Evolutionary conservation across 192 early-diverging fungal species (phyloP).

Genomic region (Coemansia sp.): DNA sequence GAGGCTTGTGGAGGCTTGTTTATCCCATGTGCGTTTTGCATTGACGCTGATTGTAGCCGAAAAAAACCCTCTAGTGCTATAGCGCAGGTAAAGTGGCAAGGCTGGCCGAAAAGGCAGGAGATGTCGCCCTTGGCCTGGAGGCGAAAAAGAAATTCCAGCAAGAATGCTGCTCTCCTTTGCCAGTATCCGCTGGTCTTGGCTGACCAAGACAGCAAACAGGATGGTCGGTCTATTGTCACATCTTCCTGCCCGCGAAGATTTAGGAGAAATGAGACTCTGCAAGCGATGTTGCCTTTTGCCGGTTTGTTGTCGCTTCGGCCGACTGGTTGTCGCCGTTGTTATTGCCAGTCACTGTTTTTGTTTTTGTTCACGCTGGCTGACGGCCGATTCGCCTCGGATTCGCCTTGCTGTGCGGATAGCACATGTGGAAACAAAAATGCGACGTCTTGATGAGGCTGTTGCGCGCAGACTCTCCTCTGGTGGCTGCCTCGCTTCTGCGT

Average conservation of each 20-base stretch:
- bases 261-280: neutral
- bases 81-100: neutral
- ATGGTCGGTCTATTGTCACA: neutral
- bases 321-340: neutral
- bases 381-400: neutral
- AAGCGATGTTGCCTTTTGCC: neutral
- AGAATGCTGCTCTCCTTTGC: too few relatives aligned
- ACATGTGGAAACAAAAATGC: neutral
- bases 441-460: neutral
- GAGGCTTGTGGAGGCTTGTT: slow-evolving; percentile 11
- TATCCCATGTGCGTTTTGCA: slow-evolving; percentile 5
- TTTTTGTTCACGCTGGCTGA: neutral
- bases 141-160: too few relatives aligned
- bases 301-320: neutral
- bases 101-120: neutral
- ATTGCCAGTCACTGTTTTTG: neutral
- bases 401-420: neutral
- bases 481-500: slow-evolving; percentile 1
- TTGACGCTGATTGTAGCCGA: neutral
- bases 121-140: neutral
- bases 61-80: neutral
- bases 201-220: neutral
- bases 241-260: neutral
- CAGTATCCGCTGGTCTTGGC: neutral
- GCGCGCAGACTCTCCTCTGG: neutral